phyloP scores from a whole-genome alignment of 768 basidiomycete genomes.

The Cubamyces lactineus region DNA sequence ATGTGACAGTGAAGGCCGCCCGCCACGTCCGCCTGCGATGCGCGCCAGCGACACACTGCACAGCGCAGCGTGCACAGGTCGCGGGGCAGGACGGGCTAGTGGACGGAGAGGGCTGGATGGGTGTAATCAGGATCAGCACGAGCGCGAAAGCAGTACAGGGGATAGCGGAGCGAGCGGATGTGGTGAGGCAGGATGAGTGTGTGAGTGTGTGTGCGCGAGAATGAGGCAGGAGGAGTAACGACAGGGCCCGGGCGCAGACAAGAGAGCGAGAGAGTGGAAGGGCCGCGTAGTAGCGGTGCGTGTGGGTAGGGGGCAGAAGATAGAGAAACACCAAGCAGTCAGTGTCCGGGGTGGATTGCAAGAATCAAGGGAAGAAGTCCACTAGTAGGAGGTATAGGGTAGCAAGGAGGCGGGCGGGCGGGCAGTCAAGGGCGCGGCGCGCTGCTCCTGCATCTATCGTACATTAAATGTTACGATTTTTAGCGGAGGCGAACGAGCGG shows the following conservation, averaged over 20 bases:
- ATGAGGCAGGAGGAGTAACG: slow-evolving; percentile 7
- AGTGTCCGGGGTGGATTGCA: slow-evolving; percentile 5
- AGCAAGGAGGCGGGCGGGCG: background rate
- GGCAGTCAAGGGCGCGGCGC: background rate
- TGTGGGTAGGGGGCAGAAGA: no score
- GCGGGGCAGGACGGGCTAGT: no score
- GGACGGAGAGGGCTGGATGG: no score
- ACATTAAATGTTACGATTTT: slow-evolving; percentile 17
- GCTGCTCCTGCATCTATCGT: slow-evolving; percentile 11
- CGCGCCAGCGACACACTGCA: no score
- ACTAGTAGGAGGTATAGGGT: slow-evolving; percentile 10
- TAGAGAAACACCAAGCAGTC: background rate
- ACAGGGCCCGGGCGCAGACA: slow-evolving; percentile 10
- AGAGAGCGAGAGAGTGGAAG: background rate
- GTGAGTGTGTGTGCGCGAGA: background rate
- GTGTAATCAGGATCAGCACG: slow-evolving; percentile 18
- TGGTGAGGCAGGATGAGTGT: background rate
- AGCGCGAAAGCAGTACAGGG: slow-evolving; percentile 24
- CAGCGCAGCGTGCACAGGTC: no score
- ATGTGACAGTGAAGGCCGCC: slow-evolving; percentile 2
- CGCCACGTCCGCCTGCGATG: no score
- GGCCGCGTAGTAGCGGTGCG: background rate
- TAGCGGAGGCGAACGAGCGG: background rate
- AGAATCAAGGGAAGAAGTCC: slow-evolving; percentile 11
- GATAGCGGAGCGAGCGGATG: slow-evolving; percentile 21